Evolutionary conservation across 2,329 filamentous ascomycete species (phyloP).

Genomic region (Aspergillus texensis): DNA sequence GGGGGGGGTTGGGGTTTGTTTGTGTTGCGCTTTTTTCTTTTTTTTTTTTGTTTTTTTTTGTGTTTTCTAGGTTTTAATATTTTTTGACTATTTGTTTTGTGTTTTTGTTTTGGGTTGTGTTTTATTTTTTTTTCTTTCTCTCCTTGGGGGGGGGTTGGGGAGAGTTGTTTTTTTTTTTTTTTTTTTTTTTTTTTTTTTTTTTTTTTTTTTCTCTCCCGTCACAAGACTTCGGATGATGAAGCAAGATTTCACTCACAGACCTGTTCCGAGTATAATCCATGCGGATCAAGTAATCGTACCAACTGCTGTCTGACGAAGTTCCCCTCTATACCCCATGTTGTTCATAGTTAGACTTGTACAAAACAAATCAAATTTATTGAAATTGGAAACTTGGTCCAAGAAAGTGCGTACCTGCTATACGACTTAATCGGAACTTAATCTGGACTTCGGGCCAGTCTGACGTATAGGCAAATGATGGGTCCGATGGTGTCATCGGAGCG

Average conservation of each 20-base stretch:
- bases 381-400: not conserved
- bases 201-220: constrained; percentile 10
- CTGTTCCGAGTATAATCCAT: constrained; percentile 68
- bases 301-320: constrained; percentile 52
- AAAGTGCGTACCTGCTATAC: not conserved
- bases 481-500: too few species aligned
- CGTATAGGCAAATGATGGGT: too few species aligned
- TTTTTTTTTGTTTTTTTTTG: too few species aligned
- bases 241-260: constrained; percentile 56
- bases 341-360: not conserved
- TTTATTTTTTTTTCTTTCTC: too few species aligned
- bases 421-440: not conserved
- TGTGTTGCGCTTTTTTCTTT: too few species aligned
- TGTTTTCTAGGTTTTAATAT: too few species aligned
- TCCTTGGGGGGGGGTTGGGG: too few species aligned
- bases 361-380: too few species aligned
- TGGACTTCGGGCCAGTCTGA: not conserved
- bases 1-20: too few species aligned
- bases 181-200: constrained; percentile 10
- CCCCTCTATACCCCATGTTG: constrained; percentile 17
- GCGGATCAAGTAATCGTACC: constrained; percentile 48
- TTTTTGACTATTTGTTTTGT: too few species aligned
- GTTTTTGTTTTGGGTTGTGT: too few species aligned
- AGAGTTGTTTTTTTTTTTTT: not conserved
- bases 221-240: constrained; percentile 53